These are phyloP conservation scores for Botrytis tulipae DNA, from an alignment of 2,329 filamentous ascomycete species.

Conservation along the genomic window DNA sequence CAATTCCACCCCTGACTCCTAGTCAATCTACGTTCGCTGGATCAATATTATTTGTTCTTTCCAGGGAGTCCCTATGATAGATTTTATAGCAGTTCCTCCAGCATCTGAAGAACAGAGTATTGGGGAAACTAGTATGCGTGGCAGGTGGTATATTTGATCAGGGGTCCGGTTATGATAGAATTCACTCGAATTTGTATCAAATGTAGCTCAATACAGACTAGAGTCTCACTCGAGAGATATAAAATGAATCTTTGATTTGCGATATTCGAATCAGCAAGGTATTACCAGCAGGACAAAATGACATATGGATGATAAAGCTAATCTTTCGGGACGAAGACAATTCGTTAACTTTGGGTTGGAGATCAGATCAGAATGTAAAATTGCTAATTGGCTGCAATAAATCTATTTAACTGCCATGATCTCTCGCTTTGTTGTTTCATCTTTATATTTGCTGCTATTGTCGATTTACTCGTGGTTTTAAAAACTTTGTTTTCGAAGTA, in stretches of 20 bases:
- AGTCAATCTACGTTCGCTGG: neutral
- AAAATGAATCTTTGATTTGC: neutral
- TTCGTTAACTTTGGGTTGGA: neutral
- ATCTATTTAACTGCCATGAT: too few relatives aligned
- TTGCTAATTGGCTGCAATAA: too few relatives aligned
- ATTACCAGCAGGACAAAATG: too few relatives aligned
- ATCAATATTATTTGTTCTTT: fast-evolving
- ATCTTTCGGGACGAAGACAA: neutral
- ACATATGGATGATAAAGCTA: neutral
- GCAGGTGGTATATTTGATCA: neutral
- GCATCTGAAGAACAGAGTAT: neutral
- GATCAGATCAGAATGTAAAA: neutral
- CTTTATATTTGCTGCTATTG: too few relatives aligned
- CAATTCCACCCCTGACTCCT: neutral
- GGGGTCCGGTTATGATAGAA: fast-evolving
- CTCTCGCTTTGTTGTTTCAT: too few relatives aligned
- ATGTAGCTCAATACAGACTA: neutral
- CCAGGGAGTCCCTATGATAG: neutral
- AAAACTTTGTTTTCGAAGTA: neutral
- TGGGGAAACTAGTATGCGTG: neutral
- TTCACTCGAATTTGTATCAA: neutral
- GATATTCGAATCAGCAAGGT: neutral
- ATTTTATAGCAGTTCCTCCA: neutral
- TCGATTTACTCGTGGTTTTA: neutral
- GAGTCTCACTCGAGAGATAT: neutral